These are phyloP conservation scores for Nakazawaea anatomiae DNA, from an alignment of 805 yeast genomes.

Conservation along the genomic window DNA sequence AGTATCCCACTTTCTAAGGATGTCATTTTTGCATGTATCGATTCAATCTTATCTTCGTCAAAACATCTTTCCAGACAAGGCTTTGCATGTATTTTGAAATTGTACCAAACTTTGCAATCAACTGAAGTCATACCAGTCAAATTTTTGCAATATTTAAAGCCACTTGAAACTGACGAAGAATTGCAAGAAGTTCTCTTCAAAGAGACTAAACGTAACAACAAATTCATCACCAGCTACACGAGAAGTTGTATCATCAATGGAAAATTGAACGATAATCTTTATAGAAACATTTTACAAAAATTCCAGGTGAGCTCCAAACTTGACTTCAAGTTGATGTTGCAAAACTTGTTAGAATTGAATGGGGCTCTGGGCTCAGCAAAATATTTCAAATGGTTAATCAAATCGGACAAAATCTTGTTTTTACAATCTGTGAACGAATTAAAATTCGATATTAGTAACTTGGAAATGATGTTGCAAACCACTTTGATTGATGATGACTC, in stretches of 20 bases:
- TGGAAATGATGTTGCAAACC: slow-evolving; percentile 65
- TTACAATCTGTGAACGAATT: slow-evolving; percentile 29
- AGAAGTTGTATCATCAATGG: slow-evolving; percentile 18
- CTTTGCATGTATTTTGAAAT: slow-evolving; percentile 38
- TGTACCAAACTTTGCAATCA: slow-evolving; percentile 40
- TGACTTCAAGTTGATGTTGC: slow-evolving; percentile 18
- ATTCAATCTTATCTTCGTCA: slow-evolving; percentile 39
- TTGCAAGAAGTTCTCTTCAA: slow-evolving; percentile 7
- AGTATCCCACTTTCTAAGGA: slow-evolving; percentile 59
- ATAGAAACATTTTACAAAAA: slow-evolving; percentile 8
- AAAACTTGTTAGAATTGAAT: slow-evolving; percentile 15
- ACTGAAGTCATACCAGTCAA: slow-evolving; percentile 21
- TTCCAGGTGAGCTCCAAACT: slow-evolving; percentile 13
- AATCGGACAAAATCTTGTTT: slow-evolving; percentile 31
- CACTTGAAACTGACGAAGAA: slow-evolving; percentile 2
- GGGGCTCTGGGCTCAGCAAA: slow-evolving; percentile 15
- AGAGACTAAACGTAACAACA: slow-evolving; percentile 10
- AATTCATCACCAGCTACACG: slow-evolving; percentile 23
- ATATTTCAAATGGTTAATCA: slow-evolving; percentile 31
- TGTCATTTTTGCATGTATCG: slow-evolving; percentile 55
- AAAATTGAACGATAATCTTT: slow-evolving; percentile 9
- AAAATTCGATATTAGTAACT: slow-evolving; percentile 32
- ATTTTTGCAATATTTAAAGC: slow-evolving; percentile 8
- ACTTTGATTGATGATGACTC: slow-evolving; percentile 36
- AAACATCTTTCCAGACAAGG: slow-evolving; percentile 30